A percentile compares a stretch with the other conserved stretches of the same genome.
Conservation (phyloP, 345 rosid genomes). For the Moricandia moricandioides region DNA sequence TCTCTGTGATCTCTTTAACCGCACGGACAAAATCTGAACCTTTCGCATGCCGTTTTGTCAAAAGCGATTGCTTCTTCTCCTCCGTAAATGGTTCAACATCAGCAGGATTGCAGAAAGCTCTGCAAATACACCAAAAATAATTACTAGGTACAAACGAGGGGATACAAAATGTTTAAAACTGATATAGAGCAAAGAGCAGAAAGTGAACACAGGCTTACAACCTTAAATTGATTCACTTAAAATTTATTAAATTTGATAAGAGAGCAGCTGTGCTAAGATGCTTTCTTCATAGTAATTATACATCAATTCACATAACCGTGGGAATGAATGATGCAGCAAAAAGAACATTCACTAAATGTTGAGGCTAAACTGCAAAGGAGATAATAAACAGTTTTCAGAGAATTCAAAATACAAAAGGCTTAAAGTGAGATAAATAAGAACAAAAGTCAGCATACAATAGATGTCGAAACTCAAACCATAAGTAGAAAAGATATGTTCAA, state of each 20-base stretch:
- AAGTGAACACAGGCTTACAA: conserved; percentile 2
- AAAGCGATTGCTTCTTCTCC: conserved; percentile 88
- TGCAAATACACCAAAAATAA: conserved; percentile 35
- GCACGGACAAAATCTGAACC: conserved; percentile 98
- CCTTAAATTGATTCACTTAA: neutral
- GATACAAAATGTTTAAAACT: neutral
- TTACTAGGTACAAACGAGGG: conserved; percentile 7
- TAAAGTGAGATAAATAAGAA: neutral
- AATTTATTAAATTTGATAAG: neutral
- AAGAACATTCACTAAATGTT: conserved; percentile 8
- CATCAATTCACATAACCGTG: conserved; percentile 4
- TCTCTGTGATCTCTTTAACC: conserved; percentile 81
- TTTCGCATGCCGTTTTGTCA: conserved; percentile 76
- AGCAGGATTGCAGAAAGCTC: conserved; percentile 92
- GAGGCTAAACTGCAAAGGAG: neutral
- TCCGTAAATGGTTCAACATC: conserved; percentile 98
- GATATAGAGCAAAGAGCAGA: neutral
- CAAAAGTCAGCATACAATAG: neutral
- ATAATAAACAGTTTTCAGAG: neutral
- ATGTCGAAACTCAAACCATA: neutral
- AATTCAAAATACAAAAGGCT: neutral
- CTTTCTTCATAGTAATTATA: neutral
- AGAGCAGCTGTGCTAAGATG: conserved; percentile 8
- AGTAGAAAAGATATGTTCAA: neutral
- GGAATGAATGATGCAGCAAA: conserved; percentile 10